Percentiles rank a stretch among this genome's conserved stretches.
These are phyloP conservation scores for Pestalotiopsis sp. DNA, from an alignment of 2,329 filamentous ascomycete genomes.

Conservation along the genomic window DNA sequence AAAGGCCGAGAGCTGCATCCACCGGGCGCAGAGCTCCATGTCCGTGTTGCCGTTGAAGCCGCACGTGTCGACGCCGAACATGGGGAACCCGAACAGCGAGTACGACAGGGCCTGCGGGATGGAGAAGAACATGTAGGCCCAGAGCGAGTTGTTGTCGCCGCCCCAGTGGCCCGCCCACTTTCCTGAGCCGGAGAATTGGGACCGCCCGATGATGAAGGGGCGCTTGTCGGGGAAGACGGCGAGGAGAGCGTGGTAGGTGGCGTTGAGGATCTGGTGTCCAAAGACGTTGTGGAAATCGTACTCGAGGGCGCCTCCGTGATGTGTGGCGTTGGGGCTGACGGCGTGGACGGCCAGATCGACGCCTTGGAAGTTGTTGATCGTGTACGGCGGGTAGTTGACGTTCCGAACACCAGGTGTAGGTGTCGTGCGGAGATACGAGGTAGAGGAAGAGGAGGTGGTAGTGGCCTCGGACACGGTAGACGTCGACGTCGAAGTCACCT, in stretches of 20 bases:
- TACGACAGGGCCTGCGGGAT: conserved; percentile 80
- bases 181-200: conserved; percentile 77
- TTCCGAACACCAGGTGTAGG: conserved; percentile 66
- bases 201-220: conserved; percentile 82
- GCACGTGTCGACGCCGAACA: conserved; percentile 73
- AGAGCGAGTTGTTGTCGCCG: conserved; percentile 72
- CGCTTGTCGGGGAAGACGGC: conserved; percentile 66
- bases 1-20: conserved; percentile 74
- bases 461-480: conserved; percentile 33
- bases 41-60: conserved; percentile 70
- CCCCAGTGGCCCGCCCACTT: conserved; percentile 80
- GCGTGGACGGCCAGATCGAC: conserved; percentile 48
- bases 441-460: conserved; percentile 34
- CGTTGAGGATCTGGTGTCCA: conserved; percentile 74
- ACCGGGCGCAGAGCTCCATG: conserved; percentile 71
- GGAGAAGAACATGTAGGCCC: conserved; percentile 73
- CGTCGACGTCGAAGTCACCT: conserved; percentile 61
- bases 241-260: conserved; percentile 73
- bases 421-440: conserved; percentile 56
- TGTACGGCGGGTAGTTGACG: conserved; percentile 74
- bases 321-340: conserved; percentile 53
- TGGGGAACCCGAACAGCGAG: conserved; percentile 73
- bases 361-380: conserved; percentile 73
- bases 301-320: conserved; percentile 70
- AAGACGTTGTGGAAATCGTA: conserved; percentile 86